Evolutionary conservation across 1,284 basidiomycete genomes (phyloP), one percentile per base, ranked within the genome.

Genomic region (Coniophora puteana): DNA sequence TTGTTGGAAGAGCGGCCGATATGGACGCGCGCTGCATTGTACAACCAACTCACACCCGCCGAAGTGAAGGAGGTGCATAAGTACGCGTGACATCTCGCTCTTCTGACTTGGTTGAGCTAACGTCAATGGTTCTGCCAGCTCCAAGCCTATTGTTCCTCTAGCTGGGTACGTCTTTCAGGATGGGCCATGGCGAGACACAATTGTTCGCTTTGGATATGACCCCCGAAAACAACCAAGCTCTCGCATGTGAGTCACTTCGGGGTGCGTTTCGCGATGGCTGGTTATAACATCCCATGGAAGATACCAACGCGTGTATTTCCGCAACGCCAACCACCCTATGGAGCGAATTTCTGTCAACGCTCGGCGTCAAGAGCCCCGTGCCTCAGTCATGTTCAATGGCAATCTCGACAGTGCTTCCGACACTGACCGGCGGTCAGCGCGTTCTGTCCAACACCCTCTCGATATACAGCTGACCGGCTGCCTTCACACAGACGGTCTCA

Each of bases 101-200:
- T 8, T 26, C 18, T 33, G 29, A 8, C 30, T 26, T 30, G 10
- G n/a, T 8, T 17, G 29, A 34, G 16, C 46, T 11, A 35, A 22
- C 3, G 47, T 26, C 32, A 43, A 29, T 3, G 24, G 12, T 13
- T 23, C 10, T 25, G 17, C 7, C 44, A 90, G 87, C 49, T 87
- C 86, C 4, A 90, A 90, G 57, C 62, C 76, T 13, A 65, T 87
- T 12, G 71, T 88, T 17, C 78, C 83, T 11, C 63, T 86, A 4
- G 77, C 83, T 6, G 83, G 83, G 35, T 99, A 94, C 58, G 84
- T 89, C 3, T 95, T 98, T 58, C 79, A 83, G 46, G 94, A 97
- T 49, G 95, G 95, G 0, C 92, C 93, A 2, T 98, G 89, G 85
- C 76, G 92, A 38, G 94, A 98, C 57, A 88, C 88, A 7, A 73